These are phyloP conservation scores for Aspergillus brasiliensis DNA, from an alignment of 2,329 filamentous ascomycete genomes.

Conservation along the genomic window DNA sequence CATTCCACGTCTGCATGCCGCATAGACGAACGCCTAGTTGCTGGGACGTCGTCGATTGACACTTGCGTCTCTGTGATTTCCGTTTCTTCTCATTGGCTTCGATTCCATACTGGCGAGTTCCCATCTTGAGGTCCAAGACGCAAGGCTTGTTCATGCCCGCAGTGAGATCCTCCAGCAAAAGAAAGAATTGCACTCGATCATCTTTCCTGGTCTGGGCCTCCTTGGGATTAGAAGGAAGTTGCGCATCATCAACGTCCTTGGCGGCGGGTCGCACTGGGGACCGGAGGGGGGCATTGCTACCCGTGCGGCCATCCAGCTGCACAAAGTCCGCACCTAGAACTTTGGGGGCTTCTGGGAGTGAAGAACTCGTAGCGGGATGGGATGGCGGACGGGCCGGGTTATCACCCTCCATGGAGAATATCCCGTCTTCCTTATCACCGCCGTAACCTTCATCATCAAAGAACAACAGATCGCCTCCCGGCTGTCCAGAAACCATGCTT, in stretches of 20 bases:
- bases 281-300: conserved; percentile 6
- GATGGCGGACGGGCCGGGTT: conserved; percentile 15
- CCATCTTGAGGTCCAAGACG: conserved; percentile 98
- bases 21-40: conserved; percentile 92
- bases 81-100: conserved; percentile 92
- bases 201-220: conserved; percentile 62
- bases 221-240: conserved; percentile 70
- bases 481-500: conserved; percentile 67
- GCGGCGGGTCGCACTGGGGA: conserved; percentile 7
- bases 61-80: conserved; percentile 89
- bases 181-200: conserved; percentile 82
- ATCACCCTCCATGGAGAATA: conserved; percentile 68
- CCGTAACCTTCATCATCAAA: conserved; percentile 87
- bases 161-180: conserved; percentile 91
- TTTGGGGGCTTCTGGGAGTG: neutral
- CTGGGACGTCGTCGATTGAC: conserved; percentile 85
- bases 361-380: conserved; percentile 16
- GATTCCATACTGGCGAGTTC: conserved; percentile 92
- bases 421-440: conserved; percentile 72
- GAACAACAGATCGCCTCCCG: conserved; percentile 84
- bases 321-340: neutral
- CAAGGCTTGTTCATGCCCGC: conserved; percentile 95
- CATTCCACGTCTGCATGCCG: conserved; percentile 95
- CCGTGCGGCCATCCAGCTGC: neutral
- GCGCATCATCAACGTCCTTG: conserved; percentile 29